phyloP scores from a whole-genome alignment of 805 yeast species.

The Yamadazyma sp. region DNA sequence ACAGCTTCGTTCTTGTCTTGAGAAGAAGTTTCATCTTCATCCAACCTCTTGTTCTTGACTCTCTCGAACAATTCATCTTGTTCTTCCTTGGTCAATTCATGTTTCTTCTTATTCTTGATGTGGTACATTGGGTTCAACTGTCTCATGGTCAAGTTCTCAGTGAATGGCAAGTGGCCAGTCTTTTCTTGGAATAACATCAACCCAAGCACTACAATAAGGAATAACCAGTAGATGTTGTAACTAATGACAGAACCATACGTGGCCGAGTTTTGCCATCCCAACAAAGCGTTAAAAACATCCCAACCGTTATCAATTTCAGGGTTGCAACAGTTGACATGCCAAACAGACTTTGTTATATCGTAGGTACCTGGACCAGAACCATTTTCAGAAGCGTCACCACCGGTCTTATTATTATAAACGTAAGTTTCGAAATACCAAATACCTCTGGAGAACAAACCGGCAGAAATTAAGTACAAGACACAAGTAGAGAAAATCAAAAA shows the following conservation, averaged over 20 bases:
- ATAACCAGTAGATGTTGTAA: slow-evolving; percentile 87
- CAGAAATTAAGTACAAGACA: slow-evolving; percentile 83
- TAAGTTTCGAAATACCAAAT: slow-evolving; percentile 85
- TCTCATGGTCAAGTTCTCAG: slow-evolving; percentile 39
- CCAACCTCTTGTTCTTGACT: slow-evolving; percentile 22
- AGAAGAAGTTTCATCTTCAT: slow-evolving; percentile 18
- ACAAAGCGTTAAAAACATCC: slow-evolving; percentile 91
- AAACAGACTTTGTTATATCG: slow-evolving; percentile 72
- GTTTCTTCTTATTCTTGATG: slow-evolving; percentile 65
- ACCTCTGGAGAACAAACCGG: slow-evolving; percentile 92
- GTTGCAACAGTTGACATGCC: slow-evolving; percentile 98
- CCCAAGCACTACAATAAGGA: slow-evolving; percentile 41
- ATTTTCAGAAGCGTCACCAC: slow-evolving; percentile 92
- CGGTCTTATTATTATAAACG: slow-evolving; percentile 61
- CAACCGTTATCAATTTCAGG: slow-evolving; percentile 92
- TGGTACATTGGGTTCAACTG: slow-evolving; percentile 72
- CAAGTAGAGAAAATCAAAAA: slow-evolving; percentile 87
- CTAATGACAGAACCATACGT: slow-evolving; percentile 88
- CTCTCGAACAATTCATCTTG: slow-evolving; percentile 36
- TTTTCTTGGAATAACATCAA: slow-evolving; percentile 83
- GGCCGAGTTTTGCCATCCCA: slow-evolving; percentile 98
- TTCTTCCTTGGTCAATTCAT: slow-evolving; percentile 31
- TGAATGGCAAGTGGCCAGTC: slow-evolving; percentile 75
- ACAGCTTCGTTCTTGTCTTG: slow-evolving; percentile 11
- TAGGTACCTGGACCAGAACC: slow-evolving; percentile 97